These are phyloP conservation scores for Zymoseptoria brevis DNA, from an alignment of 2,329 filamentous ascomycete genomes.

Conservation along the genomic window DNA sequence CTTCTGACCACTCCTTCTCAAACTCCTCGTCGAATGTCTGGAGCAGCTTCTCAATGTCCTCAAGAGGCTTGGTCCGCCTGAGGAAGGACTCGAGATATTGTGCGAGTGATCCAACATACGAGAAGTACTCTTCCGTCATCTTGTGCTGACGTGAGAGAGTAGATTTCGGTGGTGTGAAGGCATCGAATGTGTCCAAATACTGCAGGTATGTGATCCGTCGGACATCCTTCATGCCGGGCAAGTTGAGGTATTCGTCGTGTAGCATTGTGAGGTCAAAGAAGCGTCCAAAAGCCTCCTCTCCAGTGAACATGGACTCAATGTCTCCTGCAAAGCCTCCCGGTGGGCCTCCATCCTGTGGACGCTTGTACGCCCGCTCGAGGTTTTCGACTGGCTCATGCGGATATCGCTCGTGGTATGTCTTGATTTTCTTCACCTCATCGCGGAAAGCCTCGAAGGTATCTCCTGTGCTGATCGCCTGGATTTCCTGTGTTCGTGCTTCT, in stretches of 20 bases:
- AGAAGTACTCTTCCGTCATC: slow-evolving; percentile 85
- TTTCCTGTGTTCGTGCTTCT: slow-evolving; percentile 64
- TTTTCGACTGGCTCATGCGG: slow-evolving; percentile 95
- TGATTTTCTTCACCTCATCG: slow-evolving; percentile 70
- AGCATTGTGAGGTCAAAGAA: slow-evolving; percentile 80
- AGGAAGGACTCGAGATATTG: slow-evolving; percentile 84
- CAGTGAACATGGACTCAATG: slow-evolving; percentile 87
- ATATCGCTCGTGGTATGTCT: slow-evolving; percentile 81
- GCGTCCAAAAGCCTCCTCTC: slow-evolving; percentile 86
- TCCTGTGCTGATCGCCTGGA: slow-evolving; percentile 73
- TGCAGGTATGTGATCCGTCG: slow-evolving; percentile 75
- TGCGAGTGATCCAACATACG: slow-evolving; percentile 72
- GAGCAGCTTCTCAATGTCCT: slow-evolving; percentile 75
- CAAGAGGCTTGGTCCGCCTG: slow-evolving; percentile 72
- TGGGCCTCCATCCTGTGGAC: slow-evolving; percentile 49
- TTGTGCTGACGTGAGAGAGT: slow-evolving; percentile 75
- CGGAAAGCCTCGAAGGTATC: slow-evolving; percentile 91
- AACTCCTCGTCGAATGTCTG: slow-evolving; percentile 74
- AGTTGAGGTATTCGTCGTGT: slow-evolving; percentile 84
- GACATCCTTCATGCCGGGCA: slow-evolving; percentile 65
- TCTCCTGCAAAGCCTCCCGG: slow-evolving; percentile 46
- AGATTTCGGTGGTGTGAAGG: slow-evolving; percentile 65
- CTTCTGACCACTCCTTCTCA: slow-evolving; percentile 69
- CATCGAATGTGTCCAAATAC: slow-evolving; percentile 86
- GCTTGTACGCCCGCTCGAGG: slow-evolving; percentile 83